Evolutionary conservation across 2,329 filamentous ascomycete genomes (phyloP), one percentile per base, ranked within the genome.

Genomic region (Penicillium griseofulvum): DNA sequence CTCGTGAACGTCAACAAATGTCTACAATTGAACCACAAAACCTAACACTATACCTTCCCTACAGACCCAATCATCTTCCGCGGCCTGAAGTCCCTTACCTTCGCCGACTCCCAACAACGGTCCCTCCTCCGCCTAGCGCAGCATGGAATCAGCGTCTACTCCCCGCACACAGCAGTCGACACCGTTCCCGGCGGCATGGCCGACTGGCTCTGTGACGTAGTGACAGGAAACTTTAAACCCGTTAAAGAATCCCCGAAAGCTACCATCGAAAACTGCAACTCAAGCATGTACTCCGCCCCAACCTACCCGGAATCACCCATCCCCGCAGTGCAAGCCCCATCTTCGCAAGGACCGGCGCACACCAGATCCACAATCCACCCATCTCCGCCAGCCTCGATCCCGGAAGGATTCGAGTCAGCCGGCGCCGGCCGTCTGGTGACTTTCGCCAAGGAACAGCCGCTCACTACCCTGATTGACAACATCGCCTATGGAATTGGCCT

Each of bases 1-100:
- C n/a, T 14, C 26, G n/a, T 29, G n/a, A n/a, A 17, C 4, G 1
- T 17, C n/a, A 19, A 44, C 8, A 11, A 46, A 37, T n/a, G 7
- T 24, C n/a, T 3, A 22, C 17, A 22, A 31, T 28, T 4, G 22
- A 2, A 19, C n/a, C 17, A 4, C 22, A 5, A 33, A 24, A 10
- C 24, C 28, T 56, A n/a, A 50, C 46, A 16, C 17, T 31, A 22
- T 17, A 19, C 52, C 22, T 9, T 6, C 4, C 6, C 24, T 51
- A 58, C 65, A 95, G 90, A 99, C 75, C 94, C 94, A 22, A 94
- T 97, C 71, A 97, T 99, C 70, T 99, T 99, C 80, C 86, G 89
- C 46, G 89, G 89, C 50, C 81, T 99, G 64, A 99, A 97, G 76
- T 88, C 90, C 61, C 79, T 99, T 69, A 96, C 90, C 33, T 83